Percentiles rank a stretch among this genome's conserved stretches.
Conservation (phyloP, 2,329 filamentous ascomycete species). For the Hypomyces rosellus region DNA sequence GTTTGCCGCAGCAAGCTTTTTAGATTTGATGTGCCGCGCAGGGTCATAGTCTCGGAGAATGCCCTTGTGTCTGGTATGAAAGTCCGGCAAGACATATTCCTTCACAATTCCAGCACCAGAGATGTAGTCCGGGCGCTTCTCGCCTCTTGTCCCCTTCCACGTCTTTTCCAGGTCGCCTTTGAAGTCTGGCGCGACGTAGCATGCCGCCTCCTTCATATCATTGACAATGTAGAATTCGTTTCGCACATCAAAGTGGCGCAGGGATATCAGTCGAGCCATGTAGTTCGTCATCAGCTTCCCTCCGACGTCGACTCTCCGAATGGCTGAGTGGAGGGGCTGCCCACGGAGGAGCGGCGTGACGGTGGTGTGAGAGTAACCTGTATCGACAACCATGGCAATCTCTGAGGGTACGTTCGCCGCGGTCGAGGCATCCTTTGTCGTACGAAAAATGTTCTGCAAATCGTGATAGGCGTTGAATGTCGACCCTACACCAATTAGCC, state of each 20-base stretch:
- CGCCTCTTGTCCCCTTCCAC: conserved; percentile 70
- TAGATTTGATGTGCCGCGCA: conserved; percentile 46
- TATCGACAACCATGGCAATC: conserved; percentile 81
- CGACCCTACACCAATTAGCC: conserved; percentile 45
- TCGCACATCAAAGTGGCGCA: conserved; percentile 91
- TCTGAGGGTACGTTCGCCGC: conserved; percentile 56
- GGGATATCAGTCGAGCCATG: conserved; percentile 79
- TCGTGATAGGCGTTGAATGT: conserved; percentile 79
- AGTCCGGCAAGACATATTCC: conserved; percentile 89
- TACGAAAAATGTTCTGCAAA: conserved; percentile 61
- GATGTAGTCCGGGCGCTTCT: conserved; percentile 44
- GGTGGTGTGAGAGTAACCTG: conserved; percentile 88
- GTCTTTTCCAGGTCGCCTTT: conserved; percentile 68
- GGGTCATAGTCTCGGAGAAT: conserved; percentile 74
- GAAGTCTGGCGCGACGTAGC: conserved; percentile 78
- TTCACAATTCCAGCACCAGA: conserved; percentile 61
- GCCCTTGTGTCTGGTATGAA: conserved; percentile 54
- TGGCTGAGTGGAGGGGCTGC: conserved; percentile 69
- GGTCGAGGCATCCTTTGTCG: conserved; percentile 41
- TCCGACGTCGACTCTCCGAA: conserved; percentile 81
- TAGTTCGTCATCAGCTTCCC: conserved; percentile 93
- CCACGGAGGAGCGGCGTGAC: conserved; percentile 81
- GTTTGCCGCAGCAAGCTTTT: conserved; percentile 38
- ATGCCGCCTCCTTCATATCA: conserved; percentile 88
- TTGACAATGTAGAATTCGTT: conserved; percentile 92